phyloP scores from a whole-genome alignment of 1,284 basidiomycete species.

The Phellopilus nigrolimitatus region DNA sequence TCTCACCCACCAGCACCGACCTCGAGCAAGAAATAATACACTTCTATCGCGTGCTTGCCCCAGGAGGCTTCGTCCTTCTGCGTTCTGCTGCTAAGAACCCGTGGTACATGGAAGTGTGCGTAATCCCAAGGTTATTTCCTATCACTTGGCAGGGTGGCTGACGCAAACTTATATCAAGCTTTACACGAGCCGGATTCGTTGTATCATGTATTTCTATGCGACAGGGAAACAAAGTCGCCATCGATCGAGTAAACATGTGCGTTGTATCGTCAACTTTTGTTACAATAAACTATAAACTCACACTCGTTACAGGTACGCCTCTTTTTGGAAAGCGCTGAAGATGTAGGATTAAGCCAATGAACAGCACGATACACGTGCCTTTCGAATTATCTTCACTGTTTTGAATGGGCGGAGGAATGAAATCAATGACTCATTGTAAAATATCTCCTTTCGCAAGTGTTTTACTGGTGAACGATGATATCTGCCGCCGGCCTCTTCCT shows the following conservation, averaged over 20 bases:
- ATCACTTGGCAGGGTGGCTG: conserved; percentile 36
- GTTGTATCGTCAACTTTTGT: conserved; percentile 19
- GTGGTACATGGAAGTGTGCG: conserved; percentile 67
- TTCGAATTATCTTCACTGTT: no score
- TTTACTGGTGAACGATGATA: no score
- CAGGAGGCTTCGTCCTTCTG: conserved; percentile 67
- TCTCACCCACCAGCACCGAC: conserved; percentile 53
- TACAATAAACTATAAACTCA: no score
- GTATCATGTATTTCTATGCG: conserved; percentile 42
- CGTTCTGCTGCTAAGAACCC: conserved; percentile 67
- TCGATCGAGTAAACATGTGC: conserved; percentile 66
- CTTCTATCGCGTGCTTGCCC: conserved; percentile 55
- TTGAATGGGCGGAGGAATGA: no score
- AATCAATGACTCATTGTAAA: no score
- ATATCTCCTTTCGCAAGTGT: no score
- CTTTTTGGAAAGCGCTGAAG: conserved; percentile 17
- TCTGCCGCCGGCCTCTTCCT: no score
- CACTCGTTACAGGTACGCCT: conserved; percentile 16
- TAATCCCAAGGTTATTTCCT: conserved; percentile 18
- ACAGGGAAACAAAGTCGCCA: conserved; percentile 38
- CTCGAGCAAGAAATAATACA: conserved; percentile 61
- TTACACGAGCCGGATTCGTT: conserved; percentile 43
- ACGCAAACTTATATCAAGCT: conserved; percentile 26
- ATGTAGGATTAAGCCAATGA: not conserved
- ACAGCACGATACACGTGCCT: no score